These are phyloP conservation scores for Coccinonectria pachysandricola DNA, from an alignment of 2,329 filamentous ascomycete genomes.

Conservation along the genomic window DNA sequence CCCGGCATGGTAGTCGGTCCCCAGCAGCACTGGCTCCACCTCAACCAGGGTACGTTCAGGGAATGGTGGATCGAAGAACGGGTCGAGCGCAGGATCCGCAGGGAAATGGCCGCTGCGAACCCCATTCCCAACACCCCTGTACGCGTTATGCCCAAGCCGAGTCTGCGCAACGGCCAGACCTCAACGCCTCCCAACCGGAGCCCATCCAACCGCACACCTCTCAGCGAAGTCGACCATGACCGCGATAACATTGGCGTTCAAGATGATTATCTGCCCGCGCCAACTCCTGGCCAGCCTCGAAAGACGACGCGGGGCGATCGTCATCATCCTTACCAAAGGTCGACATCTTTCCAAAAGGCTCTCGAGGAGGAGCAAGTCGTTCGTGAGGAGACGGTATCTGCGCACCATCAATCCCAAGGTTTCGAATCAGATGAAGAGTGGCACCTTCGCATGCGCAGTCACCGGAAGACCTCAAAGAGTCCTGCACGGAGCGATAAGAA, in stretches of 20 bases:
- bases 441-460: constrained; percentile 63
- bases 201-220: constrained; percentile 65
- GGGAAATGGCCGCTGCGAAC: constrained; percentile 44
- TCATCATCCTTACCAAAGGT: constrained; percentile 61
- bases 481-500: constrained; percentile 51
- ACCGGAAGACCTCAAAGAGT: constrained; percentile 54
- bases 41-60: constrained; percentile 94
- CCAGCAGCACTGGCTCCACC: constrained; percentile 96
- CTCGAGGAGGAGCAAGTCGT: constrained; percentile 42
- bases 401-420: constrained; percentile 51
- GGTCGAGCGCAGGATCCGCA: constrained; percentile 56
- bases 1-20: constrained; percentile 98
- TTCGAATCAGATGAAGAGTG: constrained; percentile 74
- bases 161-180: constrained; percentile 53
- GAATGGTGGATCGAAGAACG: constrained; percentile 97
- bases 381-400: constrained; percentile 45
- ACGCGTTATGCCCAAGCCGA: constrained; percentile 50
- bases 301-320: constrained; percentile 75
- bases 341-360: constrained; percentile 33
- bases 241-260: constrained; percentile 55
- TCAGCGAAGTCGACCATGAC: constrained; percentile 91
- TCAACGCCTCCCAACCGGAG: constrained; percentile 78
- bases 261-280: constrained; percentile 87
- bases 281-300: constrained; percentile 88
- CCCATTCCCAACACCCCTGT: constrained; percentile 48